Conservation (phyloP, 352 stramenopile species). For the Phytophthora pisi region DNA sequence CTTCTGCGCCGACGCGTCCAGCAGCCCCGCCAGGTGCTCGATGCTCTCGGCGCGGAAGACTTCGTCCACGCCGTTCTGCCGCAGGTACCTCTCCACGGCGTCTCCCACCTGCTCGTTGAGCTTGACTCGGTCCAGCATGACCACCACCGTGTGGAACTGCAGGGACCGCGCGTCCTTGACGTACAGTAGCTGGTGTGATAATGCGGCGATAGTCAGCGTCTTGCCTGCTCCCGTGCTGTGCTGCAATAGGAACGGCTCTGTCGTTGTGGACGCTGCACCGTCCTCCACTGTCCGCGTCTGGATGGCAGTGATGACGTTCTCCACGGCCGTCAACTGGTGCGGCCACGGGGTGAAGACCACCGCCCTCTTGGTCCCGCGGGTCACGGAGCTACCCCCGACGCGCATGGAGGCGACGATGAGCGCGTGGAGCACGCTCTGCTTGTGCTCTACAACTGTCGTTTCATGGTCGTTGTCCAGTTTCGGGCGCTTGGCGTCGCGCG, state of each 20-base stretch:
- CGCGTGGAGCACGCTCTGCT: conserved; percentile 17
- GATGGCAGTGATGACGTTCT: conserved; percentile 57
- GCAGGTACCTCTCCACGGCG: conserved; percentile 72
- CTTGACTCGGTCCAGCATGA: conserved; percentile 85
- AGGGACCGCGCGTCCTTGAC: conserved; percentile 40
- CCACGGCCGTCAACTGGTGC: conserved; percentile 67
- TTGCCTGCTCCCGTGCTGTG: conserved; percentile 87
- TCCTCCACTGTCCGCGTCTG: conserved; percentile 27
- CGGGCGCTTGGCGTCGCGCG: conserved; percentile 15
- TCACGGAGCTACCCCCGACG: conserved; percentile 44
- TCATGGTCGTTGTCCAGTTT: conserved; percentile 17
- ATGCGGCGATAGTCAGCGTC: conserved; percentile 75
- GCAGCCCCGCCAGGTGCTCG: conserved; percentile 63
- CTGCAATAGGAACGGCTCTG: conserved; percentile 71
- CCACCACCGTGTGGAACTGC: conserved; percentile 79
- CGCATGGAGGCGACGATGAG: conserved; percentile 64
- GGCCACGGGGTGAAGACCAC: conserved; percentile 62
- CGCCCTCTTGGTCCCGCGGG: conserved; percentile 29
- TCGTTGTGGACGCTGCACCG: conserved; percentile 5
- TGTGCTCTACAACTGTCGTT: conserved; percentile 20
- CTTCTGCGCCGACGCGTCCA: conserved; percentile 32
- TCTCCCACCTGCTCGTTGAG: conserved; percentile 82
- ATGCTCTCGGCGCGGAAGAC: conserved; percentile 80
- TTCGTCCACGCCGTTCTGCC: conserved; percentile 71
- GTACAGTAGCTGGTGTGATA: conserved; percentile 74